phyloP scores from a whole-genome alignment of 2,329 filamentous ascomycete species.

The Arachnopeziza araneosa region DNA sequence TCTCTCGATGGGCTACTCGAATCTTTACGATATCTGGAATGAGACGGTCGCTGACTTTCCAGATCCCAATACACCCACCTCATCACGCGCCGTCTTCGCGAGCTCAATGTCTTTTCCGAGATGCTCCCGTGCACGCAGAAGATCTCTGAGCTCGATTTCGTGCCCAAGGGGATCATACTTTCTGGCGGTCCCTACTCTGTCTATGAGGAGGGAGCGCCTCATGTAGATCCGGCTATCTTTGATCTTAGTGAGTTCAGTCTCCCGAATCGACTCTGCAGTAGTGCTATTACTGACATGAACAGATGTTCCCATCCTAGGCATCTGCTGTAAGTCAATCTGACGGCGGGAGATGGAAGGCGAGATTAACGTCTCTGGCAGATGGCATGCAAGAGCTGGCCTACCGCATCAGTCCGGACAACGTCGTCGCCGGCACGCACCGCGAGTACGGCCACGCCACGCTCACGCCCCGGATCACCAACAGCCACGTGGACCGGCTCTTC shows the following conservation, averaged over 20 bases:
- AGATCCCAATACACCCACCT: conserved; percentile 66
- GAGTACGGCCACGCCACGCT: conserved; percentile 38
- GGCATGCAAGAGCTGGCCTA: conserved; percentile 66
- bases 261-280: no score
- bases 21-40: no score
- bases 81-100: conserved; percentile 57
- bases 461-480: conserved; percentile 50
- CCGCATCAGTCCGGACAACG: conserved; percentile 57
- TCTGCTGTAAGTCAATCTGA: conserved; percentile 28
- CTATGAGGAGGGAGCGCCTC: conserved; percentile 71
- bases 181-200: conserved; percentile 71
- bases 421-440: conserved; percentile 58
- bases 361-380: no score
- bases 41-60: conserved; percentile 7
- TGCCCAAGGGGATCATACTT: conserved; percentile 78
- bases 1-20: conserved; percentile 1
- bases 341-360: no score
- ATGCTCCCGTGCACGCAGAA: conserved; percentile 86
- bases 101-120: conserved; percentile 78
- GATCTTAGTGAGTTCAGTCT: conserved; percentile 44
- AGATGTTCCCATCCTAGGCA: conserved; percentile 32
- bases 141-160: conserved; percentile 68
- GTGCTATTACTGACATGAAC: no score
- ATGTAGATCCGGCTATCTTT: conserved; percentile 78
- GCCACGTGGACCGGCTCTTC: conserved; percentile 74